Base-by-base conservation (phyloP, 306 rosid genomes). In the Malus asiatica region DNA sequence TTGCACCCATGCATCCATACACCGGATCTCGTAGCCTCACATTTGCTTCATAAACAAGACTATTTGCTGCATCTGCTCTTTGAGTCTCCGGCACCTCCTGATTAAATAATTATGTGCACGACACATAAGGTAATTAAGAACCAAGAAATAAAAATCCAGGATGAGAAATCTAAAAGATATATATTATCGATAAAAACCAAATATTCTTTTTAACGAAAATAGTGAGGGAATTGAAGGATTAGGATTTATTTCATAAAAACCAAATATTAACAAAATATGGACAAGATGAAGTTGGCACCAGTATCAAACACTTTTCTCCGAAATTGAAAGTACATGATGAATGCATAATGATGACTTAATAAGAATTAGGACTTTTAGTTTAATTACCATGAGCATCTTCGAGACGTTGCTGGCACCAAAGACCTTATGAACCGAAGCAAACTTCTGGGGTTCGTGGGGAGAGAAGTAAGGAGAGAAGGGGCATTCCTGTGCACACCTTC, bases 1-100 rank as follows among this genome's bases (percentile, higher is more conserved):
- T 95, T 75, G 97, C 98, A 29, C 99, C 99, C 98, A 95, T 95
- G 91, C 99, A 95, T 52, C 99, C 99, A 63, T 95, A 95, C 3
- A 95, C 98, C 6, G 97, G 99, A 66, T 95, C 99, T 81, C 99
- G 89, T 75, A 92, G 89, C 84, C 99, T 90, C 85, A 95, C 92
- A 80, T 95, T 92, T 6, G 99, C 99, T 70, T 95, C 99, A 51
- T 90, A 92, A 16, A 95, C 99, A 44, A 92, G 93, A 83, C 99
- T 95, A 73, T 92, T 92, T 42, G 99, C 99, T 0, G 97, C 93
- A 62, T 95, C 99, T 0, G 96, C 97, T 87, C 98, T 88, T 29
- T 90, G 91, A 71, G 81, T 78, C 85, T 95, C 97, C 35, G 97
- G 87, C 63, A 92, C 98, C 76, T 95, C 99, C 97, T 95, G 23